Evolutionary conservation across 352 stramenopile genomes (phyloP).

Genomic region (Pythium vanterpoolii): DNA sequence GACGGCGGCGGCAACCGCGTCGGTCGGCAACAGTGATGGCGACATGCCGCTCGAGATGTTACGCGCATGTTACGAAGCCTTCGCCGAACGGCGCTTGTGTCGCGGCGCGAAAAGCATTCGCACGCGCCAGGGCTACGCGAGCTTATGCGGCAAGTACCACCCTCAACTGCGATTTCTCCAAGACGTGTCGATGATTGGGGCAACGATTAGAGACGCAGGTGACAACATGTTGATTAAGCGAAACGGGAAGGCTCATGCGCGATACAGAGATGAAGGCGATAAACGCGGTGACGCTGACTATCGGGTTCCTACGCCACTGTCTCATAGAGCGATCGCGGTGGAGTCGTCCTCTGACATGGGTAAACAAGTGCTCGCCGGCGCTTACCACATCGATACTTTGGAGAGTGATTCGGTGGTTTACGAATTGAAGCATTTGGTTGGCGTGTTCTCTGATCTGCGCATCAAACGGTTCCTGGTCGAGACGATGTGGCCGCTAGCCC

Average conservation of each 20-base stretch:
- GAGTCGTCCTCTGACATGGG: not conserved
- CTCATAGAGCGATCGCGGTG: not conserved
- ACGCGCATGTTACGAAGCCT: slow-evolving; percentile 24
- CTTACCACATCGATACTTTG: not conserved
- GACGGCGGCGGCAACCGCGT: too few species aligned
- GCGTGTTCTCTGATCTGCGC: slow-evolving; percentile 37
- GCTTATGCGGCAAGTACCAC: slow-evolving; percentile 33
- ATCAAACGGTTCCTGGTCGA: slow-evolving; percentile 41
- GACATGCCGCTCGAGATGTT: slow-evolving; percentile 4
- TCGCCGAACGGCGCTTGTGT: slow-evolving; percentile 9
- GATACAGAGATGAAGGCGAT: slow-evolving; percentile 11
- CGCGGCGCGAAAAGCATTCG: slow-evolving; percentile 18
- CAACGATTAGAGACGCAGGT: not conserved
- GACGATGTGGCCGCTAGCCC: slow-evolving; percentile 44
- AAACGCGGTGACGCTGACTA: slow-evolving; percentile 2
- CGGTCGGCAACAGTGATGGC: too few species aligned
- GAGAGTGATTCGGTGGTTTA: slow-evolving; percentile 5
- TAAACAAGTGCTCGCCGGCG: not conserved
- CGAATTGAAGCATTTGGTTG: slow-evolving; percentile 20
- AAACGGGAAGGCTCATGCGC: not conserved
- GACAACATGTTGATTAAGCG: too few species aligned
- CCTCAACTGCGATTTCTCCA: slow-evolving; percentile 24
- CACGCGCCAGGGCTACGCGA: slow-evolving; percentile 21
- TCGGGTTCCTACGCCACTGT: too few species aligned
- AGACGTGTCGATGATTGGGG: not conserved